A percentile compares a stretch with the other conserved stretches of the same genome.
Conservation (phyloP, 306 rosid genomes). For the Phaseolus lunatus region DNA sequence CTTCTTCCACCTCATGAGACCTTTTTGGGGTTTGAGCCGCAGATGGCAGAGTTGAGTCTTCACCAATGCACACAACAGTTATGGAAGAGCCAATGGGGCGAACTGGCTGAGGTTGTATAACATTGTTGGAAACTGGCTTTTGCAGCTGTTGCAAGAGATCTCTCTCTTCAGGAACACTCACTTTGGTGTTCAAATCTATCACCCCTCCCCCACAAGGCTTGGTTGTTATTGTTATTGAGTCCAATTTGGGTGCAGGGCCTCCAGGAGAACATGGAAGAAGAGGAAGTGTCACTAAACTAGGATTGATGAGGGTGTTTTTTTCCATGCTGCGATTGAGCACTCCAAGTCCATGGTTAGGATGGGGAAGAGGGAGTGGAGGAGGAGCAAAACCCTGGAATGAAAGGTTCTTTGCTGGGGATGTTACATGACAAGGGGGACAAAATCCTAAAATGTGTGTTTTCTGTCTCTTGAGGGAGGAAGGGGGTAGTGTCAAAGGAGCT, state of each 20-base stretch:
- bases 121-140: slow-evolving; percentile 47
- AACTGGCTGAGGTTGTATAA: slow-evolving; percentile 75
- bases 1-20: slow-evolving; percentile 67
- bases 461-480: slow-evolving; percentile 61
- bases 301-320: neutral
- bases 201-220: slow-evolving; percentile 40
- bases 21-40: slow-evolving; percentile 42
- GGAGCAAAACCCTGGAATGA: slow-evolving; percentile 57
- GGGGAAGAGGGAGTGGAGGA: slow-evolving; percentile 52
- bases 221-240: neutral
- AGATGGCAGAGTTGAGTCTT: slow-evolving; percentile 36
- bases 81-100: slow-evolving; percentile 84
- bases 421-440: slow-evolving; percentile 60
- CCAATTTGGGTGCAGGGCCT: neutral
- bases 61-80: slow-evolving; percentile 66
- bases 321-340: slow-evolving; percentile 39
- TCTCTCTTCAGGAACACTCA: slow-evolving; percentile 71
- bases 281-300: slow-evolving; percentile 64
- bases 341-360: slow-evolving; percentile 37
- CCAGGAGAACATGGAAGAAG: neutral
- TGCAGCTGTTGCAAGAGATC: slow-evolving; percentile 72
- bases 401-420: slow-evolving; percentile 49
- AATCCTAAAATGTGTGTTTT: slow-evolving; percentile 55
- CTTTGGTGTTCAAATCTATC: slow-evolving; percentile 56
- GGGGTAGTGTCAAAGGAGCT: slow-evolving; percentile 56